These are phyloP conservation scores for Cryphonectria nitschkei DNA, from an alignment of 2,329 filamentous ascomycete genomes.

Conservation along the genomic window DNA sequence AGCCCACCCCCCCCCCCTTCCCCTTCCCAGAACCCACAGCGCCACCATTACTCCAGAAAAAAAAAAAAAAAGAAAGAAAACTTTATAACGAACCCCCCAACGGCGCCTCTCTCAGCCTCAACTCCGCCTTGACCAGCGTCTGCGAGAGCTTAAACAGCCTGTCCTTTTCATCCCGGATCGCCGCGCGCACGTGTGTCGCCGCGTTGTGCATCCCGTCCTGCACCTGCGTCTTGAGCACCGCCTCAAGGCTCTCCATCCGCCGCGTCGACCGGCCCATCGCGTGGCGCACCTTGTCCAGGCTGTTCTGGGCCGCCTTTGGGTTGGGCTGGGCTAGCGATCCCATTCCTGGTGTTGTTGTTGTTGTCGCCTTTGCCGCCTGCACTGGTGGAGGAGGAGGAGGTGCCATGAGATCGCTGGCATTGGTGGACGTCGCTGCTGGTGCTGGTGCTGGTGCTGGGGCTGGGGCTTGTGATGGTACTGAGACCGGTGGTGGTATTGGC, in stretches of 20 bases:
- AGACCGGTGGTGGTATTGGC: background rate
- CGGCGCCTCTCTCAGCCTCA: slow-evolving; percentile 21
- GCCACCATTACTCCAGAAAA: background rate
- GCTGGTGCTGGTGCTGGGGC: background rate
- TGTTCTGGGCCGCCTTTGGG: slow-evolving; percentile 26
- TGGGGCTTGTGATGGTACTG: background rate
- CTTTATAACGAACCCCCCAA: background rate
- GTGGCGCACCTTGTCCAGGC: slow-evolving; percentile 26
- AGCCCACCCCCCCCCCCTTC: too few relatives aligned
- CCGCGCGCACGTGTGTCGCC: slow-evolving; percentile 25
- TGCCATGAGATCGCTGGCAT: background rate
- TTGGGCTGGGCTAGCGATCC: background rate
- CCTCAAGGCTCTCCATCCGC: slow-evolving; percentile 26
- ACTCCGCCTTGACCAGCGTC: slow-evolving; percentile 26
- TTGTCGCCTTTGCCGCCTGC: background rate
- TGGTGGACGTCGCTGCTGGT: background rate
- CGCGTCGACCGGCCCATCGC: slow-evolving; percentile 26
- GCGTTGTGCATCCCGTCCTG: slow-evolving; percentile 29
- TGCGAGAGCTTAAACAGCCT: slow-evolving; percentile 26
- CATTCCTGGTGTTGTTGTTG: background rate
- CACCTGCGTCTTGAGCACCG: slow-evolving; percentile 27
- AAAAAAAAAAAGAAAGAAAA: background rate
- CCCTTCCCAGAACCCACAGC: background rate
- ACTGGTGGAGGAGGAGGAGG: background rate
- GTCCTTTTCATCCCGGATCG: slow-evolving; percentile 25